Base-by-base conservation (phyloP, 495 filamentous ascomycete species). In the Darksidea phi region DNA sequence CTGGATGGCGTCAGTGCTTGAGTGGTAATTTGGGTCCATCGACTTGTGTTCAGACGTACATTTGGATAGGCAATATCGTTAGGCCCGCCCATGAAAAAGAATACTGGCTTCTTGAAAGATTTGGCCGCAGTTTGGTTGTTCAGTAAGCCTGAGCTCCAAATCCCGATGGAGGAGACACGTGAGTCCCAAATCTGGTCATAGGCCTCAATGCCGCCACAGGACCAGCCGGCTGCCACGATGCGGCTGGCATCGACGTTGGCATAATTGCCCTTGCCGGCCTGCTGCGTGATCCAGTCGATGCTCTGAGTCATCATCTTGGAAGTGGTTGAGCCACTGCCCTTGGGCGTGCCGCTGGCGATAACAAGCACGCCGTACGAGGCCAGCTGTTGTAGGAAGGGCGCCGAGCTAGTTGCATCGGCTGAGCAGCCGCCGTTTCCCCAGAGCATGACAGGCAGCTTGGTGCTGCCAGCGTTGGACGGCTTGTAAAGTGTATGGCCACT, bases 361-460 rank as follows among this genome's bases (percentile, higher is more conserved):
- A 70, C 64, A 23, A 75, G 56, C 24, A 71, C 43, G 42, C 73
- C 72, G 59, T 72, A 57, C 15, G 69, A 67, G 24, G 55, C 55
- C 18, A 59, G 23, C 17, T 73, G 48, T 17, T 50, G 53, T 13
- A 75, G 66, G 32, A 71, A 60, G 25, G 41, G 13, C 18, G 43
- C 26, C 18, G 66, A 42, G 45, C 21, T 34, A 10, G 57, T 56
- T 23, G 64, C 66, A 48, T 71, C 50, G 58, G 64, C 62, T 17
- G 47, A 54, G 70, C 72, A 74, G 43, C 48, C 71, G 56, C 72
- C 72, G 59, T 74, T 71, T 43, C 71, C 72, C 71, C 72, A 74
- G 54, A 76, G 48, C 52, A 75, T 48, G 58, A 74, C 50, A 26
- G 53, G 61, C 42, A 78, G 46, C 37, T 69, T 60, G 7, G 12